Conservation (phyloP, 495 filamentous ascomycete species). For the Acidiella bohemica region DNA sequence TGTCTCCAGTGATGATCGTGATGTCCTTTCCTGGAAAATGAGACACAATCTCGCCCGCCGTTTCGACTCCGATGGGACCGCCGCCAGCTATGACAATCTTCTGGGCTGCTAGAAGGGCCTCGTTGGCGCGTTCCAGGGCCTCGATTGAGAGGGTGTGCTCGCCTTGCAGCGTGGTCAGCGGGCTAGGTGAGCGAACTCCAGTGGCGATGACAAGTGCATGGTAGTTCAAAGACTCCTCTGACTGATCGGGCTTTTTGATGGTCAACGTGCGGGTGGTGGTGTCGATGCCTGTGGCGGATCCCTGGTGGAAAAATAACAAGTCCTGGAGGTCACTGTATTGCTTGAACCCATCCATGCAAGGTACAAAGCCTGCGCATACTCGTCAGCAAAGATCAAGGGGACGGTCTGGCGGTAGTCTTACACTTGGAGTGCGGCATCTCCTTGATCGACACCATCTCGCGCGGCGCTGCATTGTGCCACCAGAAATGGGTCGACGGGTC, state of each 20-base stretch:
- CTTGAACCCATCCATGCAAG: constrained; percentile 26
- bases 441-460: constrained; percentile 28
- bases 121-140: constrained; percentile 21
- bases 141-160: constrained; percentile 17
- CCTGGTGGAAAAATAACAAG: constrained; percentile 29
- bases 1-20: constrained; percentile 31
- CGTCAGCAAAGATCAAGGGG: no score
- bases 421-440: constrained; percentile 23
- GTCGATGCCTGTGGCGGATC: constrained; percentile 26
- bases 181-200: constrained; percentile 21
- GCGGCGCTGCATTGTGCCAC: constrained; percentile 28
- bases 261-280: constrained; percentile 25
- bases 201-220: constrained; percentile 34
- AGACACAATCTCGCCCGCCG: constrained; percentile 38
- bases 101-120: constrained; percentile 25
- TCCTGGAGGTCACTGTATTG: constrained; percentile 22
- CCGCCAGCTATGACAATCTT: constrained; percentile 43
- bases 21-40: constrained; percentile 29
- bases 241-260: constrained; percentile 10
- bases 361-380: no score
- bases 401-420: no score
- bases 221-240: constrained; percentile 25
- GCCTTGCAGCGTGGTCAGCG: constrained; percentile 24
- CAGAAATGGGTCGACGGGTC: constrained; percentile 28
- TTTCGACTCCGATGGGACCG: constrained; percentile 52